Evolutionary conservation across 129 eudicot genomes (phyloP).

Genomic region (Flaveria sonorensis): DNA sequence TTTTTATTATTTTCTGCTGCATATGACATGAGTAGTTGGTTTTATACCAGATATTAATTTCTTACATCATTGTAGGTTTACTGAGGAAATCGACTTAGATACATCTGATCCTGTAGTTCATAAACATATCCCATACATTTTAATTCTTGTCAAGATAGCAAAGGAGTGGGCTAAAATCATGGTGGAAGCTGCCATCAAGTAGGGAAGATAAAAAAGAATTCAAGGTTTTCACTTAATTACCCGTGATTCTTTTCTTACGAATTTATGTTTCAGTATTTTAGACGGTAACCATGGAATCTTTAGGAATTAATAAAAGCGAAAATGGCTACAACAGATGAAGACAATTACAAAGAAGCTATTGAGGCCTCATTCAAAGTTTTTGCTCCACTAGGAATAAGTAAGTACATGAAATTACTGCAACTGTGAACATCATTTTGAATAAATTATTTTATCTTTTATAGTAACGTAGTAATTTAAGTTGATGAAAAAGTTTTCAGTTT

Average conservation of each 20-base stretch:
- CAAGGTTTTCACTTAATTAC: conserved; percentile 56
- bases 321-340: conserved; percentile 74
- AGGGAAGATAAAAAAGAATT: conserved; percentile 85
- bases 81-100: conserved; percentile 65
- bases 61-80: conserved; percentile 46
- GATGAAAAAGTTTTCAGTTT: conserved; percentile 7
- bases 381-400: conserved; percentile 89
- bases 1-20: neutral
- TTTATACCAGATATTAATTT: neutral
- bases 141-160: conserved; percentile 84
- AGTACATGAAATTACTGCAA: conserved; percentile 32
- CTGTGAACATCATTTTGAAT: conserved; percentile 9
- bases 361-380: conserved; percentile 93
- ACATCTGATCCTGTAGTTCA: conserved; percentile 75
- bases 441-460: neutral
- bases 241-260: neutral
- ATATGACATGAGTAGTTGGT: neutral
- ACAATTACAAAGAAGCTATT: conserved; percentile 92
- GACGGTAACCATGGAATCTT: neutral
- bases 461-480: neutral
- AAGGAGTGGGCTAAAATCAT: conserved; percentile 88
- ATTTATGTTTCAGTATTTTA: conserved; percentile 14
- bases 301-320: conserved; percentile 75
- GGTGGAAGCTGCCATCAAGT: conserved; percentile 76
- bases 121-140: conserved; percentile 86